phyloP scores from a whole-genome alignment of 495 filamentous ascomycete genomes.

The Poronia punctata region DNA sequence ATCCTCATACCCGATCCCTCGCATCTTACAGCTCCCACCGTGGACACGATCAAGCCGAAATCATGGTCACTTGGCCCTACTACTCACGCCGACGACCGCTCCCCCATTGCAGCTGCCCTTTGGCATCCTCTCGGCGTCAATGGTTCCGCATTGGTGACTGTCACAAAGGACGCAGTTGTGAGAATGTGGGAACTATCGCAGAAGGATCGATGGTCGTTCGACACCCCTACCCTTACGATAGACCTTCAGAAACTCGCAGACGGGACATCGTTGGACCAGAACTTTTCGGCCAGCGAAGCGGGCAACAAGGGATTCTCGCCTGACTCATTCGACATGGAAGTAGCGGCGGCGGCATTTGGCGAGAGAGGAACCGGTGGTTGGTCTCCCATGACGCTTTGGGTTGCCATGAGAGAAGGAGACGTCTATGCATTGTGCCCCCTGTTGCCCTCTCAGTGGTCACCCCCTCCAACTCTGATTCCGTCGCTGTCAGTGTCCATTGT shows the following conservation, averaged over 20 bases:
- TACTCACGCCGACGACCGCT: conserved; percentile 75
- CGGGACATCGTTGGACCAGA: conserved; percentile 65
- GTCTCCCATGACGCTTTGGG: conserved; percentile 87
- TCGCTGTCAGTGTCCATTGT: conserved; percentile 69
- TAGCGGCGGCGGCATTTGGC: conserved; percentile 77
- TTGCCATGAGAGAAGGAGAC: conserved; percentile 82
- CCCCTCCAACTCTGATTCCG: conserved; percentile 66
- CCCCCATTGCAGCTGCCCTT: conserved; percentile 65
- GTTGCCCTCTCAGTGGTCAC: conserved; percentile 72
- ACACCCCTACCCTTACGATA: conserved; percentile 69
- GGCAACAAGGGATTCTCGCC: conserved; percentile 76
- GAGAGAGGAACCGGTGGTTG: conserved; percentile 71
- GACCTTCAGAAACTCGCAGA: conserved; percentile 78
- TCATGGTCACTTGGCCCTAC: conserved; percentile 81
- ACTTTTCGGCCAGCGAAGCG: conserved; percentile 64
- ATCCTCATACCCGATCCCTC: conserved; percentile 68
- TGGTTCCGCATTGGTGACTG: conserved; percentile 68
- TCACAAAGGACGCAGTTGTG: conserved; percentile 78
- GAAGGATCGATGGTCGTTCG: conserved; percentile 75
- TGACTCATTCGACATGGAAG: conserved; percentile 79
- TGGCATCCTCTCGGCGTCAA: conserved; percentile 82
- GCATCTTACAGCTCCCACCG: conserved; percentile 59
- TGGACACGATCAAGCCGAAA: conserved; percentile 62
- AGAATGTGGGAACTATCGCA: conserved; percentile 81
- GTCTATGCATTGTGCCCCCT: conserved; percentile 88